Percentiles rank a stretch among this genome's conserved stretches.
Evolutionary conservation across 371 early-diverging fungal genomes (phyloP).

Genomic region (Mucor circinelloides): DNA sequence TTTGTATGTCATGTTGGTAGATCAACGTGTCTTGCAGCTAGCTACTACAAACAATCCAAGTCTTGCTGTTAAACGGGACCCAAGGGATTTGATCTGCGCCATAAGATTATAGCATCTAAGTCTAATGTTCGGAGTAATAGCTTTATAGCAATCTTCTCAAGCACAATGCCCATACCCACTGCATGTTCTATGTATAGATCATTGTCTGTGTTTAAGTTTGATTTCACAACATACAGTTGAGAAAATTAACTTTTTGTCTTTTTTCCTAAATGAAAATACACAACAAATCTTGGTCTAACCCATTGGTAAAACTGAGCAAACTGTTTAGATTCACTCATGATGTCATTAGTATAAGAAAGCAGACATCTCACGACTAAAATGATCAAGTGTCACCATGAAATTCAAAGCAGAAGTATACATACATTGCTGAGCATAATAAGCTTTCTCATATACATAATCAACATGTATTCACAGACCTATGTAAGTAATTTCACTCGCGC

Average conservation of each 20-base stretch:
- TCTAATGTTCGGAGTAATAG: not conserved
- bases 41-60: not conserved
- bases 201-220: not conserved
- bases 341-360: not conserved
- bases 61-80: not conserved
- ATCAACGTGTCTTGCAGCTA: constrained; percentile 1
- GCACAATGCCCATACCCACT: not conserved
- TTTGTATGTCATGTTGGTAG: not conserved
- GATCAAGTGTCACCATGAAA: not conserved
- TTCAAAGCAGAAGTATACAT: not conserved
- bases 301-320: not conserved
- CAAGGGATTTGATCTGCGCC: not conserved
- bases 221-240: not conserved
- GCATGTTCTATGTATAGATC: not conserved
- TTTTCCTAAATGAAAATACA: not conserved
- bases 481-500: no score
- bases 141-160: not conserved
- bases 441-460: not conserved
- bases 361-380: not conserved
- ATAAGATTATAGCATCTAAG: not conserved
- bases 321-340: not conserved
- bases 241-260: not conserved
- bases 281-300: not conserved
- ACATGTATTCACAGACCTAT: not conserved
- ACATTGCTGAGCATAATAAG: not conserved